Conservation (phyloP, 2,329 filamentous ascomycete genomes). For the Penicillium sp. region DNA sequence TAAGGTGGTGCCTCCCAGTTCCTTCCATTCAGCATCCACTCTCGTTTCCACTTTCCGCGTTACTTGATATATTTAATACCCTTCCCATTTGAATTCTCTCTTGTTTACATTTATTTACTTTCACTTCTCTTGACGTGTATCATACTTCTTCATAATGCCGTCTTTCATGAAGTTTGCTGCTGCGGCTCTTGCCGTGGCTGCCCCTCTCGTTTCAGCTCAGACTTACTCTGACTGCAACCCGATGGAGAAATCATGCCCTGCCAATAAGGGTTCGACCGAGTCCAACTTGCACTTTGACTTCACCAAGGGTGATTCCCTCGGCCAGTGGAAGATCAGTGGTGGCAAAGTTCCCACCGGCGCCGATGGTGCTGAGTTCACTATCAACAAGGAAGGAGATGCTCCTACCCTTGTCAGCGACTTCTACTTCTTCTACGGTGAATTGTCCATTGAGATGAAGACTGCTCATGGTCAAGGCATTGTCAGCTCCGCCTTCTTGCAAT, state of each 20-base stretch:
- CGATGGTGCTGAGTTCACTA: constrained; percentile 78
- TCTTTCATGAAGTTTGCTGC: constrained; percentile 32
- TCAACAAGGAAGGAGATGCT: constrained; percentile 72
- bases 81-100: background rate
- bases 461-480: constrained; percentile 88
- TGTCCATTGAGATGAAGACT: constrained; percentile 80
- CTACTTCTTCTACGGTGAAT: constrained; percentile 97
- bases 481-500: constrained; percentile 85
- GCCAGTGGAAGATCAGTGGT: constrained; percentile 64
- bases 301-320: constrained; percentile 51
- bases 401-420: constrained; percentile 85
- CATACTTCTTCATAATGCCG: constrained; percentile 30
- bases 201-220: constrained; percentile 56
- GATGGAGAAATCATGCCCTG: constrained; percentile 54
- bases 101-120: background rate
- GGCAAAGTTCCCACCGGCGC: constrained; percentile 63
- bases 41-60: constrained; percentile 15
- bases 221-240: constrained; percentile 77
- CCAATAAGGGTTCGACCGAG: constrained; percentile 68
- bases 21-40: background rate
- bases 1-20: background rate
- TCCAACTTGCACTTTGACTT: constrained; percentile 36
- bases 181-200: constrained; percentile 31
- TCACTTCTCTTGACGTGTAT: background rate
- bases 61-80: background rate